Conservation (phyloP, 192 early-diverging fungal species). For the Coemansia sp. region DNA sequence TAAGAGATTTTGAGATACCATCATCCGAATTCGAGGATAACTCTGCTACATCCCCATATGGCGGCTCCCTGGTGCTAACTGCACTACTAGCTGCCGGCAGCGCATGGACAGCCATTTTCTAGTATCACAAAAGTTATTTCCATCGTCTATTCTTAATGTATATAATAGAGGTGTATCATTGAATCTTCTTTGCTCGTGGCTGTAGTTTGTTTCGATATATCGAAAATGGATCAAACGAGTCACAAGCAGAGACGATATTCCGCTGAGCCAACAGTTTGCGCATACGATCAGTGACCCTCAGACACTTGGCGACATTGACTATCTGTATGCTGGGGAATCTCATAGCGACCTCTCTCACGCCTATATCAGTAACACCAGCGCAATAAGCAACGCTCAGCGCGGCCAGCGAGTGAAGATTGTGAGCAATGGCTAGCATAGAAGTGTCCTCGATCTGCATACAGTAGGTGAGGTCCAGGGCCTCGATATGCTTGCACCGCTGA, state of each 20-base stretch:
- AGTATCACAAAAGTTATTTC: neutral
- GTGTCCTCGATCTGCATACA: conserved; percentile 58
- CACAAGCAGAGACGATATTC: conserved; percentile 16
- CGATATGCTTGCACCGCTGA: conserved; percentile 50
- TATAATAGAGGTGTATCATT: neutral
- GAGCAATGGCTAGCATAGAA: conserved; percentile 53
- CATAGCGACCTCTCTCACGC: conserved; percentile 43
- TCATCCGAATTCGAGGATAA: conserved; percentile 13
- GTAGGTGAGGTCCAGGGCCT: conserved; percentile 58
- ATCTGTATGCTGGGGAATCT: conserved; percentile 35
- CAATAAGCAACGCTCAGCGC: conserved; percentile 58
- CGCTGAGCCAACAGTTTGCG: conserved; percentile 14
- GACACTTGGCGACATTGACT: conserved; percentile 54
- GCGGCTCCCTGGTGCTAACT: neutral
- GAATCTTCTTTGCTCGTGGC: conserved; percentile 1
- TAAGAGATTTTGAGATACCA: neutral
- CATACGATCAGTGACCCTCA: conserved; percentile 29
- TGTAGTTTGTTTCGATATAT: conserved; percentile 13
- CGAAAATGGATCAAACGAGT: conserved; percentile 37
- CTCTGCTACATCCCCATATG: conserved; percentile 6
- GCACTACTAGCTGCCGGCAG: neutral
- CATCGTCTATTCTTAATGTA: neutral
- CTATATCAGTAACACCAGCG: conserved; percentile 50
- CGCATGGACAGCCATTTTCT: neutral
- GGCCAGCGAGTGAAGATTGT: conserved; percentile 23